phyloP scores from a whole-genome alignment of 176 grass and related monocot genomes.

The Melocanna baccifera region DNA sequence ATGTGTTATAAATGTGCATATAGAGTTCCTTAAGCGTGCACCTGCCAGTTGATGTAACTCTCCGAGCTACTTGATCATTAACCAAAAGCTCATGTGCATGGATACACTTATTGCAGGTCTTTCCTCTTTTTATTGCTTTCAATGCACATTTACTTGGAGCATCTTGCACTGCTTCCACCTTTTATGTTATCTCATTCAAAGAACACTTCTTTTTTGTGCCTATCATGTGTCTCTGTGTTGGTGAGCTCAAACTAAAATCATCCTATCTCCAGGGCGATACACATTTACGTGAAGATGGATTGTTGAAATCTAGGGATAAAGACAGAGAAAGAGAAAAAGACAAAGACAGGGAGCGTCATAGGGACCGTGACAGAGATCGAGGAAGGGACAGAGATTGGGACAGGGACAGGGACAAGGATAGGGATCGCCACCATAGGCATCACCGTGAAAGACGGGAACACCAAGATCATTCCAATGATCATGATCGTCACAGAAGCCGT shows the following conservation, averaged over 20 bases:
- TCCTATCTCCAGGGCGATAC: slow-evolving; percentile 46
- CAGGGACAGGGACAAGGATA: slow-evolving; percentile 21
- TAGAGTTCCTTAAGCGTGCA: background rate
- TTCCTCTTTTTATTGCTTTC: background rate
- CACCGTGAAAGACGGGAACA: slow-evolving; percentile 45
- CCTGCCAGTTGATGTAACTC: background rate
- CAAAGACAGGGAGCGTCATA: slow-evolving; percentile 59
- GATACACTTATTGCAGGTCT: background rate
- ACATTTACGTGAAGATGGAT: slow-evolving; percentile 51
- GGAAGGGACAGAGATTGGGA: slow-evolving; percentile 45
- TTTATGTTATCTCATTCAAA: background rate
- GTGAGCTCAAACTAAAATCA: background rate
- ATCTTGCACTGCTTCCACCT: background rate
- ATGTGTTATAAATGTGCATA: background rate
- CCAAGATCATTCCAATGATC: slow-evolving; percentile 68
- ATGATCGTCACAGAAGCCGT: slow-evolving; percentile 51
- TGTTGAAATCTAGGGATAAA: slow-evolving; percentile 67
- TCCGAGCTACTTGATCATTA: background rate
- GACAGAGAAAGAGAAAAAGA: slow-evolving; percentile 61
- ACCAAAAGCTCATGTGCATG: background rate
- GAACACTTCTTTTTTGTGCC: background rate
- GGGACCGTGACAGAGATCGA: slow-evolving; percentile 60
- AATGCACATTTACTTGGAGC: background rate
- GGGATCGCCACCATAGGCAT: slow-evolving; percentile 33
- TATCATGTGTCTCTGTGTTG: background rate